Percentiles rank a stretch among this genome's conserved stretches.
Evolutionary conservation across 1,284 basidiomycete genomes (phyloP).

Genomic region (Irpex lacteus): DNA sequence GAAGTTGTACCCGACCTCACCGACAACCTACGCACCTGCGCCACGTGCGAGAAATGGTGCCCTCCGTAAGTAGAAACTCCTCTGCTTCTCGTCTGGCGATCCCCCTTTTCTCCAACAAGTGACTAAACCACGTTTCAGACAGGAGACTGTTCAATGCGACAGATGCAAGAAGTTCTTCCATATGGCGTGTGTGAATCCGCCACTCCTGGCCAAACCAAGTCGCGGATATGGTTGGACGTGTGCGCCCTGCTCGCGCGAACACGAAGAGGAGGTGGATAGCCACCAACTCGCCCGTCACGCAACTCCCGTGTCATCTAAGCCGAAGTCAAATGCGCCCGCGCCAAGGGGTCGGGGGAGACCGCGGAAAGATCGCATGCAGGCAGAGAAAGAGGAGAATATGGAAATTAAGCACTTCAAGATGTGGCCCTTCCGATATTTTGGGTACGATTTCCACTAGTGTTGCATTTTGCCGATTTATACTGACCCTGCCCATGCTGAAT

Average conservation of each 20-base stretch:
- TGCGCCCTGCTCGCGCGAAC: slow-evolving; percentile 84
- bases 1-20: slow-evolving; percentile 91
- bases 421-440: slow-evolving; percentile 97
- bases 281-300: slow-evolving; percentile 55
- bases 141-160: slow-evolving; percentile 92
- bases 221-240: slow-evolving; percentile 99
- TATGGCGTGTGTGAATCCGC: slow-evolving; percentile 92
- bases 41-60: slow-evolving; percentile 86
- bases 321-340: slow-evolving; percentile 69
- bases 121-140: slow-evolving; percentile 40
- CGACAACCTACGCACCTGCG: slow-evolving; percentile 83
- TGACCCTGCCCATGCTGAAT: background rate
- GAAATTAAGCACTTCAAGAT: slow-evolving; percentile 83
- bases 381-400: slow-evolving; percentile 74
- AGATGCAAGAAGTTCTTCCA: slow-evolving; percentile 94
- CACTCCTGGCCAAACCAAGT: slow-evolving; percentile 92
- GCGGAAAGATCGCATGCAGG: slow-evolving; percentile 63
- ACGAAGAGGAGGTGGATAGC: slow-evolving; percentile 85
- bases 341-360: slow-evolving; percentile 68
- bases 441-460: slow-evolving; percentile 49
- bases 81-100: slow-evolving; percentile 11
- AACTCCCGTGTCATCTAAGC: slow-evolving; percentile 45
- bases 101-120: slow-evolving; percentile 4
- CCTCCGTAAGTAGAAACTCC: slow-evolving; percentile 57
- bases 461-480: slow-evolving; percentile 3